These are phyloP conservation scores for Viola pubescens DNA, from an alignment of 441 rosid species.

Conservation along the genomic window DNA sequence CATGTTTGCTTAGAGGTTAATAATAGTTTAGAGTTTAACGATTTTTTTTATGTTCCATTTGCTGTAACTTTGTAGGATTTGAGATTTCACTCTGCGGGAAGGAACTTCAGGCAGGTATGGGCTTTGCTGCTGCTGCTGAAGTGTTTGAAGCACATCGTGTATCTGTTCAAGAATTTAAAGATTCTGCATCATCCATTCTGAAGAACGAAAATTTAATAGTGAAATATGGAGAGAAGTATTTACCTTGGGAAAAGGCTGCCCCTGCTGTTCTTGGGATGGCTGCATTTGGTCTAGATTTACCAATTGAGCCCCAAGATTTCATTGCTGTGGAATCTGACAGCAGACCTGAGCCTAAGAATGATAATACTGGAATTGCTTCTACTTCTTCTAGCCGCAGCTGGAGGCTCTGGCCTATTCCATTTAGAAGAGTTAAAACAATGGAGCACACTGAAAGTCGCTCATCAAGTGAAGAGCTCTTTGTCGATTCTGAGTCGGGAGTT, in stretches of 20 bases:
- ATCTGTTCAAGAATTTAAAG: conserved; percentile 47
- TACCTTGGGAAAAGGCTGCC: conserved; percentile 75
- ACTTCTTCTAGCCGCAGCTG: conserved; percentile 55
- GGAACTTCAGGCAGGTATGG: conserved; percentile 66
- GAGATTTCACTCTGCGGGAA: conserved; percentile 77
- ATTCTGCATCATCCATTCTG: conserved; percentile 42
- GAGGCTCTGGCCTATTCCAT: conserved; percentile 83
- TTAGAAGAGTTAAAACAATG: conserved; percentile 68
- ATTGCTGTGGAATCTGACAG: conserved; percentile 54
- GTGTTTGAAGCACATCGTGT: conserved; percentile 54
- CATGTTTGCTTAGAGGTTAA: conserved; percentile 6
- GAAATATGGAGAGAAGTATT: conserved; percentile 46
- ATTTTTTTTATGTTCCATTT: conserved; percentile 15
- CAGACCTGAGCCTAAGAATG: conserved; percentile 28
- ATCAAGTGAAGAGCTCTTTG: conserved; percentile 68
- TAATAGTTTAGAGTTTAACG: conserved; percentile 9
- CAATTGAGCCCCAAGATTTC: conserved; percentile 47
- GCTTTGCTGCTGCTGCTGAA: conserved; percentile 57
- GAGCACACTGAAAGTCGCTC: conserved; percentile 54
- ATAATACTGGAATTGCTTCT: conserved; percentile 33
- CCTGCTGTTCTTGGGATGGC: conserved; percentile 60
- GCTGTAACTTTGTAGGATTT: conserved; percentile 42
- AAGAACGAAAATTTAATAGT: conserved; percentile 54
- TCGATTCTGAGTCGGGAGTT: conserved; percentile 59
- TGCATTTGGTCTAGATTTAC: conserved; percentile 55